Evolutionary conservation across 768 basidiomycete genomes (phyloP), one percentile per base, ranked within the genome.

Genomic region (Rhizopogon sp.): DNA sequence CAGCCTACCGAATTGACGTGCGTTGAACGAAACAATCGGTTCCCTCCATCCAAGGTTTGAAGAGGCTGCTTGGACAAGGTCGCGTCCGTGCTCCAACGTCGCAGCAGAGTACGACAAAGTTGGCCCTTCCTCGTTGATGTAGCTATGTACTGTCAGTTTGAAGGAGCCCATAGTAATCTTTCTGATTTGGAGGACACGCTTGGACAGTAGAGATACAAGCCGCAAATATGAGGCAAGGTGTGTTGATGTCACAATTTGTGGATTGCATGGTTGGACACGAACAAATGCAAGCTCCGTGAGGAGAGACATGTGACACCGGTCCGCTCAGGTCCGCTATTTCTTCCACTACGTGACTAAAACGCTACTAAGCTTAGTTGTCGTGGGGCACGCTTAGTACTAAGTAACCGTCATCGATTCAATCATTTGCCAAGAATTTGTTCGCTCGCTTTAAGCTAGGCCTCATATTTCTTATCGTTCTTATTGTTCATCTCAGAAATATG

Each of bases 121-220:
- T 13, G 25, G 25, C n/a, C 17, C 17, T 7, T 11, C 43, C 22
- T 50, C 40, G 3, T 58, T n/a, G 25, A 57, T 39, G 50, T 69
- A 69, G 44, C 57, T 54, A 28, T 69, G 67, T 5, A 68, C 55
- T 2, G 59, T 61, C 40, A 66, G n/a, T 31, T 40, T 50, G 45
- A 28, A 22, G 43, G 55, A 53, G 8, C 53, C 28, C 39, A 53
- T 43, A 14, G 43, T n/a, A 51, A 42, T 45, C n/a, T 3, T 10
- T 46, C n/a, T 7, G 10, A 10, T 5, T 31, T 29, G 5, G 28
- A 44, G 9, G 28, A 44, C 31, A 9, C 31, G 31, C 8, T 31
- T 31, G 25, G 22, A 25, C 22, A 25, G 3, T 25, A 3, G 25
- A 44, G 7, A 28, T n/a, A 10, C 8, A 44, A 44, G 43, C 28